These are phyloP conservation scores for Rutstroemia sydowiana DNA, from an alignment of 2,329 filamentous ascomycete species.

Conservation along the genomic window DNA sequence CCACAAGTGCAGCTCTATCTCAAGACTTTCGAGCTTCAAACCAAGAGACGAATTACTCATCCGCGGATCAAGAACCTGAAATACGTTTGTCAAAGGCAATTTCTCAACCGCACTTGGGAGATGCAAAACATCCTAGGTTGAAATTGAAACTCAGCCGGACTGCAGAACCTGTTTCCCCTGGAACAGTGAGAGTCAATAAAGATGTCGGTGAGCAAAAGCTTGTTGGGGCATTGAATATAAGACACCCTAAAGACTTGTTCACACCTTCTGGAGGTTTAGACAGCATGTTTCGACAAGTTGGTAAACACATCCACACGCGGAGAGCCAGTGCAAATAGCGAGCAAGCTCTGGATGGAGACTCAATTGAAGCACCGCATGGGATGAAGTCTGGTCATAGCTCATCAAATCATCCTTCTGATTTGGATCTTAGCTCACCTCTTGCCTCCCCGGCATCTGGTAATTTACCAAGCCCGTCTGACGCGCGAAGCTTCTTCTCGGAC, in stretches of 20 bases:
- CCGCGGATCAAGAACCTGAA: slow-evolving; percentile 1
- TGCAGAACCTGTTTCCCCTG: slow-evolving; percentile 22
- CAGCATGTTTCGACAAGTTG: slow-evolving; percentile 27
- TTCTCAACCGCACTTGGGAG: slow-evolving; percentile 2
- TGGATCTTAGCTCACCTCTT: slow-evolving; percentile 3
- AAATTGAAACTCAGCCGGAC: slow-evolving; percentile 26
- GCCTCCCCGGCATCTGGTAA: slow-evolving; percentile 12
- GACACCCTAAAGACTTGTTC: slow-evolving; percentile 27
- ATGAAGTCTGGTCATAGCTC: slow-evolving; percentile 1
- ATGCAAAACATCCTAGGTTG: slow-evolving; percentile 21
- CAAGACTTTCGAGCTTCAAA: slow-evolving; percentile 18
- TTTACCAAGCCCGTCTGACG: slow-evolving; percentile 22
- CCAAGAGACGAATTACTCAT: slow-evolving; percentile 18
- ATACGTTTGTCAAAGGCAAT: slow-evolving; percentile 8
- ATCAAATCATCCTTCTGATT: slow-evolving; percentile 8
- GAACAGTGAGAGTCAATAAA: slow-evolving; percentile 26
- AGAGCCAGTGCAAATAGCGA: slow-evolving; percentile 20
- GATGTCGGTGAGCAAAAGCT: slow-evolving; percentile 17
- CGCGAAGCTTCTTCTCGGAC: slow-evolving; percentile 33
- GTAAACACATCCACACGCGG: slow-evolving; percentile 23
- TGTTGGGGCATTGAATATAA: slow-evolving; percentile 22
- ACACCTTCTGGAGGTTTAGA: slow-evolving; percentile 24
- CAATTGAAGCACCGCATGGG: slow-evolving; percentile 3
- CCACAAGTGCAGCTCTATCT: slow-evolving; percentile 13
- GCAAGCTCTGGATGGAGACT: slow-evolving; percentile 6